Percentiles rank a stretch among this genome's conserved stretches.
phyloP scores from a whole-genome alignment of 1,284 basidiomycete species.

The Irpex sp. region DNA sequence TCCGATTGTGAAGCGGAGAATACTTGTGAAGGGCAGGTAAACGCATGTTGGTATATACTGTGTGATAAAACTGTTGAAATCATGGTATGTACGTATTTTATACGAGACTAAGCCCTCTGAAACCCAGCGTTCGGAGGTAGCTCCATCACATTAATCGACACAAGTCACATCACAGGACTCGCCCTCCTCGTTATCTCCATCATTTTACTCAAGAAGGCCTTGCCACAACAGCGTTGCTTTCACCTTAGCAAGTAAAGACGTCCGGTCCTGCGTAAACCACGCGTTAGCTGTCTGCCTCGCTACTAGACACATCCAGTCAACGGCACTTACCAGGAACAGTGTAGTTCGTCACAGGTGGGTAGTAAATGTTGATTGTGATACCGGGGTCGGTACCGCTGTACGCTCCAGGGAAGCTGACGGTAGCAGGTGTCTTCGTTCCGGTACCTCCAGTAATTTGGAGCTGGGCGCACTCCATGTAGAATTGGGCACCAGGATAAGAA shows the following conservation, averaged over 20 bases:
- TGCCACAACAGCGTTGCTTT: not conserved
- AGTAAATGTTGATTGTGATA: slow-evolving; percentile 14
- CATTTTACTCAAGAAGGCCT: too few relatives aligned
- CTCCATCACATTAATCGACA: too few relatives aligned
- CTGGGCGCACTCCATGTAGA: slow-evolving; percentile 54
- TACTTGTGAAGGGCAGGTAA: not conserved
- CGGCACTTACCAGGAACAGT: slow-evolving; percentile 8
- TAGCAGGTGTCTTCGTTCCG: slow-evolving; percentile 37
- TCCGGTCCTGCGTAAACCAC: not conserved
- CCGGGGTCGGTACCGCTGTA: slow-evolving; percentile 16
- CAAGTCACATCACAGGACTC: not conserved
- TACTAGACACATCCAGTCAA: not conserved
- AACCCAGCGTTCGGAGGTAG: too few relatives aligned
- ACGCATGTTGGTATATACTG: not conserved
- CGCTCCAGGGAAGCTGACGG: slow-evolving; percentile 31
- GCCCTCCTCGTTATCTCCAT: too few relatives aligned
- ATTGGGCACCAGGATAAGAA: slow-evolving; percentile 47
- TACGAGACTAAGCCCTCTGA: not conserved
- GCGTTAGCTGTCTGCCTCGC: not conserved
- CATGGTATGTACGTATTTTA: not conserved
- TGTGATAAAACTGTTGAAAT: not conserved
- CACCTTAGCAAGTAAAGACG: not conserved
- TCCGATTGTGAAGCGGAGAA: not conserved
- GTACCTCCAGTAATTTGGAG: slow-evolving; percentile 45
- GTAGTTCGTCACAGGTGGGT: slow-evolving; percentile 8